These are phyloP conservation scores for Coffea canephora DNA, from an alignment of 257 asterid genomes.

Conservation along the genomic window DNA sequence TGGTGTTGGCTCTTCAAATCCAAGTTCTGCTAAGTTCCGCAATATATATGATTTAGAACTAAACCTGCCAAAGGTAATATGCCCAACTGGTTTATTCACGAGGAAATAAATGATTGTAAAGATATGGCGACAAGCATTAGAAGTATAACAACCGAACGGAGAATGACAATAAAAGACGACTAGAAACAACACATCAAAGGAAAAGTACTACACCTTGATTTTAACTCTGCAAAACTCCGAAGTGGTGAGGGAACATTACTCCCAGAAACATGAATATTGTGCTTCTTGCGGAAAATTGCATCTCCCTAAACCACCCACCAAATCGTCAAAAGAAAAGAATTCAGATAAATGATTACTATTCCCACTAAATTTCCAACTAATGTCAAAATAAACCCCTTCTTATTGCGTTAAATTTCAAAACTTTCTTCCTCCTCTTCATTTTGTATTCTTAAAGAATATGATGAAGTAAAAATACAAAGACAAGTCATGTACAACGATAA, in stretches of 20 bases:
- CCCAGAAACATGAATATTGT: slow-evolving; percentile 87
- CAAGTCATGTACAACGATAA: not conserved
- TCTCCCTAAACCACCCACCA: slow-evolving; percentile 53
- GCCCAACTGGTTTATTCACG: slow-evolving; percentile 2
- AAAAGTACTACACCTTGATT: slow-evolving; percentile 46
- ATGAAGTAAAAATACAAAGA: not conserved
- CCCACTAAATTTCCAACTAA: not conserved
- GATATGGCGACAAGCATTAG: not conserved
- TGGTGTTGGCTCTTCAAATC: slow-evolving; percentile 88
- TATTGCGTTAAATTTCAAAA: not conserved
- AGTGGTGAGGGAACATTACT: slow-evolving; percentile 84
- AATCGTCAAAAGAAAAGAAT: slow-evolving; percentile 8
- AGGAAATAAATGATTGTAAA: not conserved
- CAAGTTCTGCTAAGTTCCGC: slow-evolving; percentile 63
- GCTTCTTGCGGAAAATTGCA: slow-evolving; percentile 65
- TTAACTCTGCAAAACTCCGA: slow-evolving; percentile 58
- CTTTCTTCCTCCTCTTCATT: not conserved
- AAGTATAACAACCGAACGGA: not conserved
- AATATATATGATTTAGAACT: slow-evolving; percentile 59
- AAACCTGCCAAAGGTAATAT: slow-evolving; percentile 49
- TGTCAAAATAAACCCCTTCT: not conserved
- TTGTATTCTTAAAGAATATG: not conserved
- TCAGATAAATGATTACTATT: not conserved
- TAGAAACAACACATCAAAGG: not conserved
- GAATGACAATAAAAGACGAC: not conserved